Evolutionary conservation across 148 eudicot genomes (phyloP).

Genomic region (Cornus suecica): DNA sequence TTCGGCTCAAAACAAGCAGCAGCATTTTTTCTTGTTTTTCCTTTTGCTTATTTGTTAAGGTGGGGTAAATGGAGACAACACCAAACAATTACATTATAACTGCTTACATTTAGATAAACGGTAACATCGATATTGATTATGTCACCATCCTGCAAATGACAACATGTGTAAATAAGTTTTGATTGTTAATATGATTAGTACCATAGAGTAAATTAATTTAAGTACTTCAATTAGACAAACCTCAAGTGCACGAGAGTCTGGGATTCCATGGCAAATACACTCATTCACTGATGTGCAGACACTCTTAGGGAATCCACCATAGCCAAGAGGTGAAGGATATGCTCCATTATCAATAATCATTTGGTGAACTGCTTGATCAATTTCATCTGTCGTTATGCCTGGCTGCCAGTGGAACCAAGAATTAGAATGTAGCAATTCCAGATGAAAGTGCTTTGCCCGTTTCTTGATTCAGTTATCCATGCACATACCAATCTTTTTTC

Average conservation of each 20-base stretch:
- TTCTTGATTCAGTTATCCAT: background rate
- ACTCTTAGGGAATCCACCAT: conserved; percentile 98
- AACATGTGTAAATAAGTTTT: conserved; percentile 9
- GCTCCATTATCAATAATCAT: conserved; percentile 97
- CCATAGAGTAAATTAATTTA: conserved; percentile 2
- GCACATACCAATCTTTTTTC: background rate
- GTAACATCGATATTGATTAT: conserved; percentile 94
- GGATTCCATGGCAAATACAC: conserved; percentile 99
- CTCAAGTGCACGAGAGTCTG: conserved; percentile 95
- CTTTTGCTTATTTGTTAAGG: background rate
- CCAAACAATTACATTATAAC: background rate
- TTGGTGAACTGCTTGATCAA: conserved; percentile 98
- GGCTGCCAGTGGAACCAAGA: conserved; percentile 64
- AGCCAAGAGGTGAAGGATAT: conserved; percentile 98
- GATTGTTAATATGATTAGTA: background rate
- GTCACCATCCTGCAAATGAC: conserved; percentile 82
- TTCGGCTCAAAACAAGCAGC: background rate
- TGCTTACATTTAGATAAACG: conserved; percentile 83
- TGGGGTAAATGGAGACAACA: background rate
- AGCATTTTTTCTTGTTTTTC: background rate
- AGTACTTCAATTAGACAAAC: conserved; percentile 33
- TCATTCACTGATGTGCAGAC: conserved; percentile 99
- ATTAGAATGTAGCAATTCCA: background rate
- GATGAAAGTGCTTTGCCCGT: background rate
- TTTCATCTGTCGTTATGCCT: conserved; percentile 89